Evolutionary conservation across 2,329 filamentous ascomycete species (phyloP).

Genomic region (Lomentospora prolificans): DNA sequence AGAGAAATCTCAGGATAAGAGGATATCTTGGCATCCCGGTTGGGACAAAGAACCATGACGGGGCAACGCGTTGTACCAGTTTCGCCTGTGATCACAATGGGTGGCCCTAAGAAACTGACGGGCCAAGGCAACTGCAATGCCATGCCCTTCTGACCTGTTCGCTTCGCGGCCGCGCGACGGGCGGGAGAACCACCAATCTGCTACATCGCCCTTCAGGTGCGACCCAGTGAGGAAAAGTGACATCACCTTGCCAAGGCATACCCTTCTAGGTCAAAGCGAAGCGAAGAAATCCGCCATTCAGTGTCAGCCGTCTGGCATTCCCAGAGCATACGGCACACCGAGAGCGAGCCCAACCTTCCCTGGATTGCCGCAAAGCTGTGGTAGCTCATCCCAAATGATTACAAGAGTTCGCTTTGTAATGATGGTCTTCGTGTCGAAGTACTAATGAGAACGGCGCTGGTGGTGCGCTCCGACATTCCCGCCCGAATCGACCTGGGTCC

Average conservation of each 20-base stretch:
- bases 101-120: not conserved
- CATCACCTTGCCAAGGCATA: not conserved
- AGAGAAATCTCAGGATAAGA: no score
- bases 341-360: no score
- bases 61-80: not conserved
- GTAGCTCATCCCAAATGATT: no score
- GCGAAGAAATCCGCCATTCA: not conserved
- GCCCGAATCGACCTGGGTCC: no score
- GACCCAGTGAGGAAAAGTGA: not conserved
- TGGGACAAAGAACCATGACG: no score
- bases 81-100: not conserved
- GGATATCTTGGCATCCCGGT: no score
- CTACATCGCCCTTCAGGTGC: not conserved
- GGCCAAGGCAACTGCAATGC: not conserved
- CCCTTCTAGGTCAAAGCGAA: not conserved
- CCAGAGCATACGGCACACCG: no score
- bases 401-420: no score
- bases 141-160: not conserved
- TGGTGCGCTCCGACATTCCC: not conserved
- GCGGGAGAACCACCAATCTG: not conserved
- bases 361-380: no score
- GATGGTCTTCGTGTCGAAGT: no score
- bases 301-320: no score
- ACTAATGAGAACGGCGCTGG: not conserved
- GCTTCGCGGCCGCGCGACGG: not conserved